A percentile compares a stretch with the other conserved stretches of the same genome.
These are phyloP conservation scores for Penicillium tannophilum DNA, from an alignment of 495 filamentous ascomycete species.

Conservation along the genomic window DNA sequence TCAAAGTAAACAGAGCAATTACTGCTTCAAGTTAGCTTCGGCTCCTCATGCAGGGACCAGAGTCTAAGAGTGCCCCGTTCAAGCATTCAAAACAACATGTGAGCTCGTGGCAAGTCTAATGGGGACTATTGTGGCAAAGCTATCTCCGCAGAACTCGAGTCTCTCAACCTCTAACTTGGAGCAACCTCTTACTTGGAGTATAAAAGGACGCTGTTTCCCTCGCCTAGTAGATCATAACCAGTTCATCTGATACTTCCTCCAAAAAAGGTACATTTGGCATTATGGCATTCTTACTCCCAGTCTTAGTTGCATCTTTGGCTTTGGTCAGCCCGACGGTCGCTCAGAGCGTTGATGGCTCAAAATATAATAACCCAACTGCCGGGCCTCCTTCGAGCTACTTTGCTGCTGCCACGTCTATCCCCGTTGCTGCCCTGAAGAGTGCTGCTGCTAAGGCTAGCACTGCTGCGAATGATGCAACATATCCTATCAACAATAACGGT, in stretches of 20 bases:
- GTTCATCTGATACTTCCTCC: background rate
- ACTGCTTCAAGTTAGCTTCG: background rate
- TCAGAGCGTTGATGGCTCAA: conserved; percentile 27
- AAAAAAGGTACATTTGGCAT: background rate
- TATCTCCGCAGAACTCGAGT: background rate
- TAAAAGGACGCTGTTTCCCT: background rate
- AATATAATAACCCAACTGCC: conserved; percentile 29
- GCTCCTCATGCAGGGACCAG: background rate
- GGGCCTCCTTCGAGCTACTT: conserved; percentile 36
- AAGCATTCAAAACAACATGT: background rate
- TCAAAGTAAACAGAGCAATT: background rate
- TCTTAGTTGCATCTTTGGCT: background rate
- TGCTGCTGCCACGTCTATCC: conserved; percentile 27
- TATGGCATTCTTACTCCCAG: background rate
- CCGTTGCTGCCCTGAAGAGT: conserved; percentile 27
- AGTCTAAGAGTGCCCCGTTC: background rate
- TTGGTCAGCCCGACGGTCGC: conserved; percentile 14
- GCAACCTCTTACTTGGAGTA: background rate
- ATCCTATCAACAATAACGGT: conserved; percentile 25
- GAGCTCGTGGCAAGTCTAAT: background rate
- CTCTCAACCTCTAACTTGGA: background rate
- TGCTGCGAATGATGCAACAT: conserved; percentile 28
- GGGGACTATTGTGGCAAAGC: background rate
- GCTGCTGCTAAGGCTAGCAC: conserved; percentile 29
- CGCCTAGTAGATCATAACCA: background rate